Base-by-base conservation (phyloP, 345 rosid species). In the Bretschneidera sinensis region DNA sequence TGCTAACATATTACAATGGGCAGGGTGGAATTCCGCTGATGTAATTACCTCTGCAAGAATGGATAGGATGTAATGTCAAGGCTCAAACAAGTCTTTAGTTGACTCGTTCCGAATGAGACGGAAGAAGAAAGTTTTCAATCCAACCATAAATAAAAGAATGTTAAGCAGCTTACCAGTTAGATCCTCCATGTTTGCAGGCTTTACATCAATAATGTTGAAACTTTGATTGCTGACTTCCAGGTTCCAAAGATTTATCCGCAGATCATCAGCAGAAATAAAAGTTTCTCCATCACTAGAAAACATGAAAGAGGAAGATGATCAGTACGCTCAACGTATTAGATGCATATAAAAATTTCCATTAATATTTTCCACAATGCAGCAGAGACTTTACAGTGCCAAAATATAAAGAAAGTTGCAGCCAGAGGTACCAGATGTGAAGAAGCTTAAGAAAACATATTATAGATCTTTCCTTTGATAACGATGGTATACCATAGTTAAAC, bases 171-270 rank as follows among this genome's bases (percentile, higher is more conserved):
- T 78, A 94, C 99, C 99, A 54, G 99, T 88, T 69, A 94, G 72
- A 72, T 90, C 97, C 84, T 94, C 99, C 96, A 94, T 94, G 71
- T 91, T 94, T 58, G 92, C 77, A 62, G 99, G 99, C 80, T 94
- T 94, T 61, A 95, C 97, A 84, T 92, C 97, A 68, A 86, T 89
- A 70, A 90, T 90, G 67, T 94, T 94, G 68, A 94, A 91, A 81
- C 97, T 94, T 69, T 94, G 97, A 59, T 71, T 86, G 84, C 89
- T 86, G 67, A 94, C 82, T 71, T 94, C 99, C 86, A 94, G 71
- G 83, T 91, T 94, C 99, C 99, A 94, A 59, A 94, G 90, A 78
- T 94, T 94, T 69, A 94, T 84, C 61, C 99, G 88, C 64, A 94
- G 83, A 76, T 94, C 99, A 48, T 94, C 99, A 54, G 99, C 95